Evolutionary conservation across 1,284 basidiomycete genomes (phyloP).

Genomic region (Pseudozyma tsukubaensis): DNA sequence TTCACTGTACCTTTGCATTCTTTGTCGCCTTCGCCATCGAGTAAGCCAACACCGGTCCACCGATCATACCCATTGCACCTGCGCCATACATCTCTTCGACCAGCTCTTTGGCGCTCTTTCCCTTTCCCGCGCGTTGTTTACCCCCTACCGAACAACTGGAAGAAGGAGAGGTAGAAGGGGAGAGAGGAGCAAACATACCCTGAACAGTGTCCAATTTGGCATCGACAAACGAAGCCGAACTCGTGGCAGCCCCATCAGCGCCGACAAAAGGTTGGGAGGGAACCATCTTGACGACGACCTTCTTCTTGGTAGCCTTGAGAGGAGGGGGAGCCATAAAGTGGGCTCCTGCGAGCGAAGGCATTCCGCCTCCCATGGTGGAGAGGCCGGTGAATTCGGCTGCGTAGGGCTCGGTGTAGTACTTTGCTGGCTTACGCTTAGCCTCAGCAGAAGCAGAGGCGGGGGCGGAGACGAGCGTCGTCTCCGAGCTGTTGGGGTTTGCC

Average conservation of each 20-base stretch:
- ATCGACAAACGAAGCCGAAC: conserved; percentile 7
- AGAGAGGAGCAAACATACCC: conserved; percentile 34
- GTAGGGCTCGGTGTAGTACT: conserved; percentile 19
- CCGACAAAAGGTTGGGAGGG: conserved; percentile 21
- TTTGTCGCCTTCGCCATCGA: too few relatives aligned
- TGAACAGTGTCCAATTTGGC: conserved; percentile 7
- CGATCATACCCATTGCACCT: background rate
- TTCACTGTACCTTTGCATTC: too few relatives aligned
- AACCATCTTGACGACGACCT: conserved; percentile 19
- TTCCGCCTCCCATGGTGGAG: conserved; percentile 16
- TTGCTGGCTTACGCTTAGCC: conserved; percentile 15
- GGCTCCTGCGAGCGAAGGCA: conserved; percentile 19
- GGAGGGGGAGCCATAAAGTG: conserved; percentile 21
- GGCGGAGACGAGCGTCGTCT: conserved; percentile 31
- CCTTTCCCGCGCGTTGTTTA: background rate
- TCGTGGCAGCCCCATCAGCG: too few relatives aligned
- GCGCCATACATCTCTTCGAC: background rate
- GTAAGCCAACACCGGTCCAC: too few relatives aligned
- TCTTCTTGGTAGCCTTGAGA: conserved; percentile 4
- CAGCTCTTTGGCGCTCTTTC: background rate
- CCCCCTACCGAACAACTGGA: too few relatives aligned
- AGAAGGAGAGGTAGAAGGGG: background rate
- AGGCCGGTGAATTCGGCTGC: conserved; percentile 35
- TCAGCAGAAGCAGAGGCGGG: background rate
- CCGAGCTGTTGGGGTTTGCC: conserved; percentile 37